phyloP scores from a whole-genome alignment of 495 filamentous ascomycete species.

The Aspergillus homomorphus region DNA sequence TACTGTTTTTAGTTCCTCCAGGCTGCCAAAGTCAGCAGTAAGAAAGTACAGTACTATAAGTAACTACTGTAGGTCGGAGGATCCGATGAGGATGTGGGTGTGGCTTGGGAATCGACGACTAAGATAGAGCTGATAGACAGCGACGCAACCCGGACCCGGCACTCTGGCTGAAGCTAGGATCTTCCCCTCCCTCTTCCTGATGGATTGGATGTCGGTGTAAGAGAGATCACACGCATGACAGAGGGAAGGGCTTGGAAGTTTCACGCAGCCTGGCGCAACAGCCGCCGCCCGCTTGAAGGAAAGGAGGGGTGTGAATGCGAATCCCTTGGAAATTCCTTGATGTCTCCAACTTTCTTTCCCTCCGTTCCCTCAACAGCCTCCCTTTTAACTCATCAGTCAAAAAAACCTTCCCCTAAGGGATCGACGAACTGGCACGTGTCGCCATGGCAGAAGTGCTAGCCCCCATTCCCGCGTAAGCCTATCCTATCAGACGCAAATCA shows the following conservation, averaged over 20 bases:
- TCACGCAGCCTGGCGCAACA: neutral
- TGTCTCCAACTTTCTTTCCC: neutral
- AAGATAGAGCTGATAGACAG: neutral
- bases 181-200: conserved; percentile 8
- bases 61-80: neutral
- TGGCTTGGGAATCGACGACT: conserved; percentile 17
- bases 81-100: conserved; percentile 5
- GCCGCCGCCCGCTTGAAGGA: no score
- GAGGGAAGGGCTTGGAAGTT: conserved; percentile 11
- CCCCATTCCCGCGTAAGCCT: conserved; percentile 11
- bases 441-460: conserved; percentile 11
- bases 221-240: conserved; percentile 15
- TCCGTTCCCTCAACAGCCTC: conserved; percentile 6
- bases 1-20: no score
- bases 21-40: no score
- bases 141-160: conserved; percentile 14
- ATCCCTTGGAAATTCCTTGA: conserved; percentile 1
- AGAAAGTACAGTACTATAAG: no score
- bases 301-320: no score
- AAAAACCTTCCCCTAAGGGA: conserved; percentile 13
- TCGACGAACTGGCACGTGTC: conserved; percentile 35
- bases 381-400: neutral
- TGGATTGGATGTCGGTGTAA: neutral
- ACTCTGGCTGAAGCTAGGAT: conserved; percentile 30
- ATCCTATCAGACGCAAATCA: conserved; percentile 10